Percentiles rank a stretch among this genome's conserved stretches.
Evolutionary conservation across 805 yeast genomes (phyloP).

Genomic region (Candida tallmaniae): DNA sequence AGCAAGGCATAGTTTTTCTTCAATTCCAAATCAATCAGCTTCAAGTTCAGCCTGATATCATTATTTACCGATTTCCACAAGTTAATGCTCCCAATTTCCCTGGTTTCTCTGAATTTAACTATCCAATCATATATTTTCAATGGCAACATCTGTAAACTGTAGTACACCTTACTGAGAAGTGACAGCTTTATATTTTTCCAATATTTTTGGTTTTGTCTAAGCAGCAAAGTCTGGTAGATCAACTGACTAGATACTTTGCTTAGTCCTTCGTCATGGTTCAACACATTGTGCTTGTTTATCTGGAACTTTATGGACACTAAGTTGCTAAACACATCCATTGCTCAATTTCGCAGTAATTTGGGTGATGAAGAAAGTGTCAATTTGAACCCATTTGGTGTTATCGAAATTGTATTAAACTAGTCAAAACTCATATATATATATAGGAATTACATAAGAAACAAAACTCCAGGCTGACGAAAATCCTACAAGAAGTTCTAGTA

Average conservation of each 20-base stretch:
- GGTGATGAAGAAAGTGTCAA: too few relatives aligned
- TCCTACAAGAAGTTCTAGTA: too few relatives aligned
- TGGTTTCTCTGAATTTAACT: not conserved
- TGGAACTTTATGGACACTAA: constrained; percentile 12
- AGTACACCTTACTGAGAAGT: constrained; percentile 20
- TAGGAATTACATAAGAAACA: too few relatives aligned
- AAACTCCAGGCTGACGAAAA: too few relatives aligned
- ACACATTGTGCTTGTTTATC: constrained; percentile 25
- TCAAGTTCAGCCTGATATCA: constrained; percentile 23
- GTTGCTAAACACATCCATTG: constrained; percentile 12
- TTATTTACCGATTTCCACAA: constrained; percentile 15
- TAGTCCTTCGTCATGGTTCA: constrained; percentile 1
- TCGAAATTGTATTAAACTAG: too few relatives aligned
- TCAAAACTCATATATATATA: too few relatives aligned
- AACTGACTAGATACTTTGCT: constrained; percentile 24
- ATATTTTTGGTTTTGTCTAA: constrained; percentile 30
- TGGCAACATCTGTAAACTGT: constrained; percentile 34
- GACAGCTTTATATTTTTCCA: constrained; percentile 30
- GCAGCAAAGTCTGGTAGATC: constrained; percentile 28
- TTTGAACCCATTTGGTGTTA: too few relatives aligned
- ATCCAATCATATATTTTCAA: constrained; percentile 15
- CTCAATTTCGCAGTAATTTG: not conserved
- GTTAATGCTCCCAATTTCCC: constrained; percentile 4
- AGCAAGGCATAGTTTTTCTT: constrained; percentile 13
- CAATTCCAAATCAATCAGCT: constrained; percentile 18